These are phyloP conservation scores for Chlamydomonas applanata DNA, from an alignment of 139 green algal species.

Conservation along the genomic window DNA sequence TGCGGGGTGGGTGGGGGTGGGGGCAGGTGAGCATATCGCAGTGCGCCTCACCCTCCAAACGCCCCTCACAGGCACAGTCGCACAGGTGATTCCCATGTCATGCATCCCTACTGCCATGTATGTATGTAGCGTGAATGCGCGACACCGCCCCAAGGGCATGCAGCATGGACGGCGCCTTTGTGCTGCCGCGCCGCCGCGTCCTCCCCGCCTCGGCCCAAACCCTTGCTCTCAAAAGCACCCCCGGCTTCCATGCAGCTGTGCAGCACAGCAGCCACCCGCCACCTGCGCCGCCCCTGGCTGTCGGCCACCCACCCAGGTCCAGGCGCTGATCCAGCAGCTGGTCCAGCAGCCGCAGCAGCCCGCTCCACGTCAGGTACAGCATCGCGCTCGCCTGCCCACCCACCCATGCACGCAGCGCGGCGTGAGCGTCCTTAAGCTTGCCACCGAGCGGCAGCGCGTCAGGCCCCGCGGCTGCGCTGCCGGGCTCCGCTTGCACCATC, in stretches of 20 bases:
- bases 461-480: conserved; percentile 4
- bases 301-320: background rate
- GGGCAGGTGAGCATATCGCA: conserved; percentile 32
- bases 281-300: background rate
- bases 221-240: no score
- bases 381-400: conserved; percentile 12
- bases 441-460: conserved; percentile 35
- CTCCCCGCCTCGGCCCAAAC: no score
- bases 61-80: conserved; percentile 5
- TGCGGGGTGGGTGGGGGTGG: background rate
- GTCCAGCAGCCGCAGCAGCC: conserved; percentile 2
- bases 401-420: conserved; percentile 28
- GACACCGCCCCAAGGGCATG: no score
- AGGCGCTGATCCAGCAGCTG: background rate
- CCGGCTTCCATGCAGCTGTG: background rate
- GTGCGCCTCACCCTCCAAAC: conserved; percentile 30
- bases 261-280: background rate
- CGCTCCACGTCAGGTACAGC: conserved; percentile 36
- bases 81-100: no score
- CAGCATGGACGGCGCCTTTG: no score
- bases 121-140: no score
- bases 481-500: background rate
- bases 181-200: no score
- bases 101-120: no score
- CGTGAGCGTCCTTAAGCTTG: conserved; percentile 34